Evolutionary conservation across 2,329 filamentous ascomycete genomes (phyloP).

Genomic region (Diatrype stigma): DNA sequence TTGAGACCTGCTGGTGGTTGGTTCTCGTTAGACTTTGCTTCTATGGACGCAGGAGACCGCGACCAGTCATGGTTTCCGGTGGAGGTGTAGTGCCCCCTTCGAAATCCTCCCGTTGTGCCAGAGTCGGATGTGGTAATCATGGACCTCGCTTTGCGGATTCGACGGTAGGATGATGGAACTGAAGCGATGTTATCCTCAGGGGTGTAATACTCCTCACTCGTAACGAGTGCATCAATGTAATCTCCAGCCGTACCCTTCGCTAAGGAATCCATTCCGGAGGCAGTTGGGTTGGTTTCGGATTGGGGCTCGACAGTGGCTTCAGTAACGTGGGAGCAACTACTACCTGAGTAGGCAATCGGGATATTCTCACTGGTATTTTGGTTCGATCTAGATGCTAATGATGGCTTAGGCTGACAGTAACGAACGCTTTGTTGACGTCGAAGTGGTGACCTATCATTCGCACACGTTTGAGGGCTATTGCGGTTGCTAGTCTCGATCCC

Average conservation of each 20-base stretch:
- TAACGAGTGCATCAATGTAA: constrained; percentile 33
- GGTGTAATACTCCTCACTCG: constrained; percentile 40
- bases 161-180: constrained; percentile 43
- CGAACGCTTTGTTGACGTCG: constrained; percentile 52
- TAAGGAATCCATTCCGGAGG: constrained; percentile 23
- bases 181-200: constrained; percentile 46
- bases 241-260: constrained; percentile 28
- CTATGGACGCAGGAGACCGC: background rate
- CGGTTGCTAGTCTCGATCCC: constrained; percentile 4
- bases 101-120: constrained; percentile 3
- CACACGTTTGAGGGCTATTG: constrained; percentile 10
- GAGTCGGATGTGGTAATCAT: constrained; percentile 39
- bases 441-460: constrained; percentile 23
- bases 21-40: constrained; percentile 22
- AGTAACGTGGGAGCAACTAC: constrained; percentile 1
- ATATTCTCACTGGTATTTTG: background rate
- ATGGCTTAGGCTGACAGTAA: constrained; percentile 34
- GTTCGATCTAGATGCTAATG: constrained; percentile 1
- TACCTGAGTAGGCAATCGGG: constrained; percentile 2
- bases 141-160: constrained; percentile 51
- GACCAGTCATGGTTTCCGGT: constrained; percentile 10
- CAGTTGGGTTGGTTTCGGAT: constrained; percentile 14
- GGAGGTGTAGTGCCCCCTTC: constrained; percentile 2
- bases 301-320: constrained; percentile 4
- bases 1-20: constrained; percentile 30